A percentile compares a stretch with the other conserved stretches of the same genome.
phyloP scores from a whole-genome alignment of 2,329 filamentous ascomycete species.

The Pezicula carpinea region DNA sequence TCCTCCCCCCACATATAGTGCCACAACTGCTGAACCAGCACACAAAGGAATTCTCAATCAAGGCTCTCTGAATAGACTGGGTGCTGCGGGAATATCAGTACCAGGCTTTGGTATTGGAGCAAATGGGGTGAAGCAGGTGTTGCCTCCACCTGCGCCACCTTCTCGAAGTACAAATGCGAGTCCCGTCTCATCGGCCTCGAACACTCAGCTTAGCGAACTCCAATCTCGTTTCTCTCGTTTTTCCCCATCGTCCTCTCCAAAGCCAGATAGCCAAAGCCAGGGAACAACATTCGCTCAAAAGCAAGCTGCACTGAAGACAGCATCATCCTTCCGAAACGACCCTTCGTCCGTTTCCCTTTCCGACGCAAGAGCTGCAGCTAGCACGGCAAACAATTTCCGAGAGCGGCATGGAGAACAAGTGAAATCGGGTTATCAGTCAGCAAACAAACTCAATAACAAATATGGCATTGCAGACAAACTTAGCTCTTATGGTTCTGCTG shows the following conservation, averaged over 20 bases:
- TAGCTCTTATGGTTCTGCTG: slow-evolving; percentile 14
- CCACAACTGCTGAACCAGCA: slow-evolving; percentile 19
- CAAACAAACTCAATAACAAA: slow-evolving; percentile 28
- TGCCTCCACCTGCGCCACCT: slow-evolving; percentile 22
- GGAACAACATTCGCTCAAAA: slow-evolving; percentile 51
- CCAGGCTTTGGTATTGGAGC: slow-evolving; percentile 59
- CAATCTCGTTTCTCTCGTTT: slow-evolving; percentile 30
- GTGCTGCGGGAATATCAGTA: slow-evolving; percentile 59
- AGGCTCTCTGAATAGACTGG: slow-evolving; percentile 50
- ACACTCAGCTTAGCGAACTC: slow-evolving; percentile 27
- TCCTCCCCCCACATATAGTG: slow-evolving; percentile 30
- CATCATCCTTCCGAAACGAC: slow-evolving; percentile 43
- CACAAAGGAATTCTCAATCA: slow-evolving; percentile 29
- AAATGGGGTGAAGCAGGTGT: slow-evolving; percentile 30
- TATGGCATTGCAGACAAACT: slow-evolving; percentile 28
- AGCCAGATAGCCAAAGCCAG: slow-evolving; percentile 27
- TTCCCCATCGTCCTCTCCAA: slow-evolving; percentile 26
- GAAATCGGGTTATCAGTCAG: slow-evolving; percentile 42
- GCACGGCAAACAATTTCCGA: slow-evolving; percentile 52
- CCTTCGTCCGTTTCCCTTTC: slow-evolving; percentile 46
- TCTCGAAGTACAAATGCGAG: slow-evolving; percentile 9
- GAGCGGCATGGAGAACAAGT: slow-evolving; percentile 57
- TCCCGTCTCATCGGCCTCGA: slow-evolving; percentile 9
- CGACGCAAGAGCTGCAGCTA: slow-evolving; percentile 45
- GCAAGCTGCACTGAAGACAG: slow-evolving; percentile 48